These are phyloP conservation scores for Citrus medica DNA, from an alignment of 345 rosid genomes.

Conservation along the genomic window DNA sequence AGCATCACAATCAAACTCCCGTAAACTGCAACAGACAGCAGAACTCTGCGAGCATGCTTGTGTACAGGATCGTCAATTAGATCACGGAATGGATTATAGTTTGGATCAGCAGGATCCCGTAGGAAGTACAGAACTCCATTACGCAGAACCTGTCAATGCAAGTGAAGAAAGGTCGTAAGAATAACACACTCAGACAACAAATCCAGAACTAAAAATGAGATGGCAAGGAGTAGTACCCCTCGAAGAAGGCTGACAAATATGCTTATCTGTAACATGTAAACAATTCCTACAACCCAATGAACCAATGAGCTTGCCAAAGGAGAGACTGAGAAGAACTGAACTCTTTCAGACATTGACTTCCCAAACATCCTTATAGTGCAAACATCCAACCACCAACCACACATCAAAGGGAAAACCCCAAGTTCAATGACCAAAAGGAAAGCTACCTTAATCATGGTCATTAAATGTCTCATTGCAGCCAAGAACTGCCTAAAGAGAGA, in stretches of 20 bases:
- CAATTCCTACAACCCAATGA: constrained; percentile 97
- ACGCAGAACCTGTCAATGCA: constrained; percentile 76
- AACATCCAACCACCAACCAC: constrained; percentile 99
- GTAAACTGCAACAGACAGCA: constrained; percentile 92
- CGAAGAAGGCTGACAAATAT: constrained; percentile 98
- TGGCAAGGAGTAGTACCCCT: constrained; percentile 57
- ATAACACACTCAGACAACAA: neutral
- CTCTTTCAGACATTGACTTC: constrained; percentile 85
- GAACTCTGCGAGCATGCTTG: constrained; percentile 93
- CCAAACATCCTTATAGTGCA: constrained; percentile 97
- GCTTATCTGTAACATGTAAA: constrained; percentile 96
- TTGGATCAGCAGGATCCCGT: constrained; percentile 99
- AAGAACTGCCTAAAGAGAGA: constrained; percentile 88
- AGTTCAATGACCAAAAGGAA: constrained; percentile 97
- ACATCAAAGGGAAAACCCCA: constrained; percentile 98
- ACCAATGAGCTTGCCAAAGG: constrained; percentile 94
- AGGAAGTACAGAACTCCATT: constrained; percentile 90
- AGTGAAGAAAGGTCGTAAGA: constrained; percentile 2
- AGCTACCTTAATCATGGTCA: constrained; percentile 99
- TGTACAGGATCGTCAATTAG: constrained; percentile 96
- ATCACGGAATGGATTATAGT: constrained; percentile 98
- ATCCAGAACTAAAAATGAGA: neutral
- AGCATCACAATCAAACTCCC: constrained; percentile 98
- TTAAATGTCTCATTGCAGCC: constrained; percentile 97
- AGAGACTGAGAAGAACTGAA: constrained; percentile 75